Base-by-base conservation (phyloP, 179 eudicot genomes). In the Beta corolliflora region DNA sequence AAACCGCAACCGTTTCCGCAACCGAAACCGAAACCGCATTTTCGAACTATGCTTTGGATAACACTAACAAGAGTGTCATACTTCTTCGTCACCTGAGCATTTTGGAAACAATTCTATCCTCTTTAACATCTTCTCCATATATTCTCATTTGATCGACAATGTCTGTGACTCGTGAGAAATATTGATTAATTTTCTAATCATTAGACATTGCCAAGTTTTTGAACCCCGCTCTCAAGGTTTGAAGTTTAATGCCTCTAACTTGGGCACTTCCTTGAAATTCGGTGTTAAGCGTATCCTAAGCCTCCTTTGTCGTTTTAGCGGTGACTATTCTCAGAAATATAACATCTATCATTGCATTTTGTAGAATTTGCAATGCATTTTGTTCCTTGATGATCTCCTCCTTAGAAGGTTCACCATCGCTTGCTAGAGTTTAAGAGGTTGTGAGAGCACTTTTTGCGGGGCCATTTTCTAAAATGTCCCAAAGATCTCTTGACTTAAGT, bases 81-180 rank as follows among this genome's bases (percentile, higher is more conserved):
- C 36, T 31, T 31, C 36, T 31, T 31, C 36, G 3, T 31, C 3
- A 31, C 3, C 36, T 31, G 3, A 31, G 36, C 3, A 31, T 31
- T 31, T 31, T 31, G 36, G 3, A 31, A 31, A 31, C 36, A 31
- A 31, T 31, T 31, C 36, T 31, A 31, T 31, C 36, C 2, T 31
- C 36, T 31, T 73, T 63, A 10, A 73, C 63, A 53, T 18, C 21
- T 25, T 25, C 54, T 31, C 36, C 36, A 31, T 31, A 31, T 31
- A 31, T 31, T 31, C 36, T 31, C 36, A 31, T 31, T 31, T 31
- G 3, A 31, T 31, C 3, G 36, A 31, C 36, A 11, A 73, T 73
- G 12, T 52, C 12, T 11, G 46, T 61, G 23, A 61, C 59, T 45
- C 71, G 46, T 36, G 79, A 77, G 13, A 77, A 77, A 63, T 60